Conservation (phyloP, 306 rosid genomes). For the Malus sylvestris region DNA sequence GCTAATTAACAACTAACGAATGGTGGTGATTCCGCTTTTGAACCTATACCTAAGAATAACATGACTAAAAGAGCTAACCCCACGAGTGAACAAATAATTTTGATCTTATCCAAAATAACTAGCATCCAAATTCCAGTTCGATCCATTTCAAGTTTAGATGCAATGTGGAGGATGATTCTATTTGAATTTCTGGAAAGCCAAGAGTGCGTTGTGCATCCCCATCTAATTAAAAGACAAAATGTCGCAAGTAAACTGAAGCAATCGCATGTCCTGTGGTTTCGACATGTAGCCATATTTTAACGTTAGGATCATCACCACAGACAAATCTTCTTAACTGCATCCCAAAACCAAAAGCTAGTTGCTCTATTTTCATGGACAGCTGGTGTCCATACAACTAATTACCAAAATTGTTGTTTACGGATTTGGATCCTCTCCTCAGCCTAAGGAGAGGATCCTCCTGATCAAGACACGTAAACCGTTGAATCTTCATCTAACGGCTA, state of each 20-base stretch:
- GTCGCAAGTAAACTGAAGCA: not conserved
- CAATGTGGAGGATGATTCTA: not conserved
- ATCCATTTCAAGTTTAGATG: not conserved
- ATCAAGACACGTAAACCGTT: no score
- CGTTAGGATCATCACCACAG: not conserved
- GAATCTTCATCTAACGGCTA: fast-evolving
- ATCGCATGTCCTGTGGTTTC: not conserved
- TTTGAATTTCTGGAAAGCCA: not conserved
- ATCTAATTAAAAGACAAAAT: not conserved
- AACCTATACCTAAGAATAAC: not conserved
- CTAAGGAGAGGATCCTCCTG: no score
- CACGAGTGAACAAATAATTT: not conserved
- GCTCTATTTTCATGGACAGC: not conserved
- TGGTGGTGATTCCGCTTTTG: not conserved
- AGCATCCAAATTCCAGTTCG: not conserved
- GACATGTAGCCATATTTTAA: not conserved
- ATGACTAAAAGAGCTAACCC: not conserved
- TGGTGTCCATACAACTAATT: not conserved
- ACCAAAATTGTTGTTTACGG: not conserved
- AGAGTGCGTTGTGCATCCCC: not conserved
- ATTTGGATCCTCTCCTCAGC: no score
- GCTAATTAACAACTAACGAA: no score
- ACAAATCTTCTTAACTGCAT: not conserved
- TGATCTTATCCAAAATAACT: not conserved
- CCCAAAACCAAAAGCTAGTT: not conserved